Evolutionary conservation across 1,139 yeast genomes (phyloP).

Genomic region (Arxiozyma heterogenica): DNA sequence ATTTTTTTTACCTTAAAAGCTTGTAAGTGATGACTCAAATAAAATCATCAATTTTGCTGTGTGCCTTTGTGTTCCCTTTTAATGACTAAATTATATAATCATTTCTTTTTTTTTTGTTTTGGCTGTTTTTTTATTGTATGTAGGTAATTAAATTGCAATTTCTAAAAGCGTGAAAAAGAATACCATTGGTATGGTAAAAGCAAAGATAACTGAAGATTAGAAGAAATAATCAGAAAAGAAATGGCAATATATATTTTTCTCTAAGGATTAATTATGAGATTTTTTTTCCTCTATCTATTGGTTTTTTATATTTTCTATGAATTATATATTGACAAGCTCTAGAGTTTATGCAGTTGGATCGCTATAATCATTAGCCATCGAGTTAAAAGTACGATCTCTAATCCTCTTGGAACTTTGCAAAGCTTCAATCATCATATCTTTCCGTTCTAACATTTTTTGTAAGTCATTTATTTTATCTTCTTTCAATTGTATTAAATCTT

Average conservation of each 20-base stretch:
- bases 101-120: not conserved
- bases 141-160: not conserved
- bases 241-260: not conserved
- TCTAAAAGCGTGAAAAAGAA: not conserved
- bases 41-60: no score
- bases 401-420: conserved; percentile 51
- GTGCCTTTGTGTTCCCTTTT: not conserved
- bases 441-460: conserved; percentile 51
- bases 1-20: no score
- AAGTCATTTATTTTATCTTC: conserved; percentile 63
- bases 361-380: not conserved
- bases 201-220: no score
- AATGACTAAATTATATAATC: no score
- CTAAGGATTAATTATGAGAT: no score
- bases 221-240: no score
- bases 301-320: not conserved
- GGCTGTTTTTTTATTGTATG: not conserved
- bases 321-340: not conserved
- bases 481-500: conserved; percentile 36
- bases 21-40: not conserved
- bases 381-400: conserved; percentile 33
- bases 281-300: no score
- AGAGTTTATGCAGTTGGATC: not conserved
- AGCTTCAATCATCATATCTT: conserved; percentile 72
- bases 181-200: not conserved